Evolutionary conservation across 2,329 filamentous ascomycete genomes (phyloP).

Genomic region (Fusarium sp.): DNA sequence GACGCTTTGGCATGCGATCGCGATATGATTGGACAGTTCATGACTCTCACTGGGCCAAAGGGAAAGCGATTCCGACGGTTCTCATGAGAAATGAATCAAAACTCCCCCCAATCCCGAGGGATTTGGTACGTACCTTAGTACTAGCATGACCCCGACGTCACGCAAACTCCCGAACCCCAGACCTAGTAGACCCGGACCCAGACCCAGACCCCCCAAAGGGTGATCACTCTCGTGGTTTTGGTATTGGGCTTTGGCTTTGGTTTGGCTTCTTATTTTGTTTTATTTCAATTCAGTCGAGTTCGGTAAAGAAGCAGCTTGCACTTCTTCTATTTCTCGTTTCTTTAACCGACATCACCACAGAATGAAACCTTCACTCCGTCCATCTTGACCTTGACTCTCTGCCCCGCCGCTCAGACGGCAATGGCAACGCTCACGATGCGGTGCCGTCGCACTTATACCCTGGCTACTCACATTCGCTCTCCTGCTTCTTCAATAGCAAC

Average conservation of each 20-base stretch:
- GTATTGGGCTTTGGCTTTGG: slow-evolving; percentile 5
- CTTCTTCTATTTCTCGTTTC: background rate
- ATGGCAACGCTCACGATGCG: slow-evolving; percentile 50
- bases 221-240: slow-evolving; percentile 29
- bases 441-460: slow-evolving; percentile 44
- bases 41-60: slow-evolving; percentile 11
- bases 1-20: slow-evolving; percentile 28
- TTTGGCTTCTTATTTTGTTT: slow-evolving; percentile 14
- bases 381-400: slow-evolving; percentile 40
- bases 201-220: slow-evolving; percentile 36
- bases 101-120: slow-evolving; percentile 31
- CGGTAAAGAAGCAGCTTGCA: background rate
- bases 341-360: slow-evolving; percentile 23
- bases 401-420: slow-evolving; percentile 45
- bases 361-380: slow-evolving; percentile 37
- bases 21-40: slow-evolving; percentile 23
- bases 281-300: background rate
- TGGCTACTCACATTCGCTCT: slow-evolving; percentile 17
- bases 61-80: slow-evolving; percentile 27
- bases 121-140: slow-evolving; percentile 14
- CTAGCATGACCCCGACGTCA: slow-evolving; percentile 40
- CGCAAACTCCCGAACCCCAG: slow-evolving; percentile 42
- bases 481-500: background rate
- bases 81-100: slow-evolving; percentile 14
- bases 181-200: slow-evolving; percentile 30